Percentiles rank a stretch among this genome's conserved stretches.
phyloP scores from a whole-genome alignment of 2,329 filamentous ascomycete genomes.

The Neopestalotiopsis clavispora region DNA sequence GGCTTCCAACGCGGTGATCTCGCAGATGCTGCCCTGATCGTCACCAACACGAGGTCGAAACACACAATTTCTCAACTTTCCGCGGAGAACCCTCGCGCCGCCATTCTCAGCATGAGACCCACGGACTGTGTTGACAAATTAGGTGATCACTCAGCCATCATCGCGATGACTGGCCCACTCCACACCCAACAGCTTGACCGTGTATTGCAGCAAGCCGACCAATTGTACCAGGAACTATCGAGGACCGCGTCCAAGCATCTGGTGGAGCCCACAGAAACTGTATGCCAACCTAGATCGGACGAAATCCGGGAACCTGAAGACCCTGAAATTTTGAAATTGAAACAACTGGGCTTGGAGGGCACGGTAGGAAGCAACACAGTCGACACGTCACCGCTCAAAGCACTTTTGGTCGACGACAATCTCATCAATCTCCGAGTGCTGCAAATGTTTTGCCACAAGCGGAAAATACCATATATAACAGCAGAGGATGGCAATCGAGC shows the following conservation, averaged over 20 bases:
- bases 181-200: constrained; percentile 10
- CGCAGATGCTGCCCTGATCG: constrained; percentile 1
- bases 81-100: background rate
- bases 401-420: constrained; percentile 20
- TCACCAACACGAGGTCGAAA: constrained; percentile 4
- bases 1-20: constrained; percentile 9
- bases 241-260: background rate
- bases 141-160: background rate
- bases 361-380: background rate
- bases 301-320: background rate
- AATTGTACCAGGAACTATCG: background rate
- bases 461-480: constrained; percentile 16
- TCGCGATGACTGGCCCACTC: constrained; percentile 9
- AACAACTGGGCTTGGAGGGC: background rate
- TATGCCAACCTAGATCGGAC: background rate
- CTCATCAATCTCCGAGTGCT: constrained; percentile 17
- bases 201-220: constrained; percentile 11
- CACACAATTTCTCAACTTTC: background rate
- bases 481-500: constrained; percentile 16
- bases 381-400: constrained; percentile 1
- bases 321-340: background rate
- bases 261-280: background rate
- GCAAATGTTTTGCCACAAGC: constrained; percentile 18
- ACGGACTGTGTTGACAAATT: background rate
- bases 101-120: background rate